phyloP scores from a whole-genome alignment of 2,329 filamentous ascomycete species.

The Colletotrichum kahawae region DNA sequence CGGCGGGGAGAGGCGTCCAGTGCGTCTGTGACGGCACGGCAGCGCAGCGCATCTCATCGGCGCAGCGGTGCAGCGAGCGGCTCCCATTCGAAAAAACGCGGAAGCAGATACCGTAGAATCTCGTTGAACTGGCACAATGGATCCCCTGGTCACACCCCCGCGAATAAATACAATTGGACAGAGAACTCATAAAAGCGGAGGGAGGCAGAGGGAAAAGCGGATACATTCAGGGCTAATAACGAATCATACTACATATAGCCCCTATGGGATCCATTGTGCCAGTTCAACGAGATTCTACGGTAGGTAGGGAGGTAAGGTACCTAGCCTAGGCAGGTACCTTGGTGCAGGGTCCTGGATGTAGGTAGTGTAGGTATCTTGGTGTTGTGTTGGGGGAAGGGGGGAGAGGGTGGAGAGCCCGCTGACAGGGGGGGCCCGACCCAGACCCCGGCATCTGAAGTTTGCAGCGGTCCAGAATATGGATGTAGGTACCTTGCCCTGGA shows the following conservation, averaged over 20 bases:
- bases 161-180: too few species aligned
- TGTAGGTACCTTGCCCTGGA: not conserved
- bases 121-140: too few species aligned
- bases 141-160: too few species aligned
- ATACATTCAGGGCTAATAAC: too few species aligned
- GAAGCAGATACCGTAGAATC: not conserved
- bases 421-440: not conserved
- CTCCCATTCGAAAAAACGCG: not conserved
- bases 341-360: not conserved
- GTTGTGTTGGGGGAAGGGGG: not conserved
- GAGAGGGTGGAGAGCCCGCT: not conserved
- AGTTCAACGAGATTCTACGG: too few species aligned
- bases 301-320: not conserved
- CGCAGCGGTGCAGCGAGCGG: not conserved
- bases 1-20: not conserved
- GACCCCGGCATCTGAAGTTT: not conserved
- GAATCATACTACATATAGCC: too few species aligned
- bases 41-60: not conserved
- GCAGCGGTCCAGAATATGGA: not conserved
- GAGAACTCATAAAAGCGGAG: too few species aligned
- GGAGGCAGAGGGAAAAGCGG: too few species aligned
- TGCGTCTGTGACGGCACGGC: not conserved
- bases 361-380: not conserved
- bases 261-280: too few species aligned
- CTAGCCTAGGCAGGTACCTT: not conserved